Conservation (phyloP, 2,329 filamentous ascomycete species). For the Colletotrichum sojae region DNA sequence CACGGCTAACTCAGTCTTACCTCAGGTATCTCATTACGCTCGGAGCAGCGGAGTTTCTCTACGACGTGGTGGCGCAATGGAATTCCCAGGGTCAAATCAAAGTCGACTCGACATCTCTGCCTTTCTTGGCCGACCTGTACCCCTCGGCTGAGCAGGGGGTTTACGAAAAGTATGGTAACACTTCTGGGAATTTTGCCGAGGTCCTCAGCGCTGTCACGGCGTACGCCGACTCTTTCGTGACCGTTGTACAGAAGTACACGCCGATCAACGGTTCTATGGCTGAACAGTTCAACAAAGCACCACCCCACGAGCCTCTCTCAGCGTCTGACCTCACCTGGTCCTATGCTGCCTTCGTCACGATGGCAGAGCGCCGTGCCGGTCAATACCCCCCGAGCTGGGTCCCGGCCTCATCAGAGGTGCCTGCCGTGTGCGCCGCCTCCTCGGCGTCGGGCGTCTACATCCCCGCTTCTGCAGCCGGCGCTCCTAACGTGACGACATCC, state of each 20-base stretch:
- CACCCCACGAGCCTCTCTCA: slow-evolving; percentile 55
- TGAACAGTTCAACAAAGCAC: slow-evolving; percentile 63
- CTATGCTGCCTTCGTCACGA: slow-evolving; percentile 65
- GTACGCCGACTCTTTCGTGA: slow-evolving; percentile 70
- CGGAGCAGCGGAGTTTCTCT: slow-evolving; percentile 71
- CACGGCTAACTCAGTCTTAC: too few species aligned
- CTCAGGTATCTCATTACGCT: slow-evolving; percentile 64
- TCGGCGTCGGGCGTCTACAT: slow-evolving; percentile 49
- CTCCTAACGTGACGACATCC: slow-evolving; percentile 49
- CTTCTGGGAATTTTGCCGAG: slow-evolving; percentile 51
- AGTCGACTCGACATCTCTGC: slow-evolving; percentile 65
- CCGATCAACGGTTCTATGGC: slow-evolving; percentile 61
- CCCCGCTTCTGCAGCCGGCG: slow-evolving; percentile 53
- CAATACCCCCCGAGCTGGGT: slow-evolving; percentile 50
- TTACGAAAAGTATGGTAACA: slow-evolving; percentile 56
- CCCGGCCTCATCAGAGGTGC: slow-evolving; percentile 44
- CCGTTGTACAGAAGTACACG: slow-evolving; percentile 62
- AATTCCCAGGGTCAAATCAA: slow-evolving; percentile 60
- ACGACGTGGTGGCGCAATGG: slow-evolving; percentile 70
- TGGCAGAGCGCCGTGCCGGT: slow-evolving; percentile 55
- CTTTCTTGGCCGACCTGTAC: slow-evolving; percentile 69
- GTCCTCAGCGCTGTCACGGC: slow-evolving; percentile 62
- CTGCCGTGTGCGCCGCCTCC: slow-evolving; percentile 46
- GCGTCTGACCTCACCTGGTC: slow-evolving; percentile 67
- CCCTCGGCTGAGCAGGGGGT: slow-evolving; percentile 62